Evolutionary conservation across 257 asterid species (phyloP), one percentile per base, ranked within the genome.

Genomic region (Orobanche coerulescens): DNA sequence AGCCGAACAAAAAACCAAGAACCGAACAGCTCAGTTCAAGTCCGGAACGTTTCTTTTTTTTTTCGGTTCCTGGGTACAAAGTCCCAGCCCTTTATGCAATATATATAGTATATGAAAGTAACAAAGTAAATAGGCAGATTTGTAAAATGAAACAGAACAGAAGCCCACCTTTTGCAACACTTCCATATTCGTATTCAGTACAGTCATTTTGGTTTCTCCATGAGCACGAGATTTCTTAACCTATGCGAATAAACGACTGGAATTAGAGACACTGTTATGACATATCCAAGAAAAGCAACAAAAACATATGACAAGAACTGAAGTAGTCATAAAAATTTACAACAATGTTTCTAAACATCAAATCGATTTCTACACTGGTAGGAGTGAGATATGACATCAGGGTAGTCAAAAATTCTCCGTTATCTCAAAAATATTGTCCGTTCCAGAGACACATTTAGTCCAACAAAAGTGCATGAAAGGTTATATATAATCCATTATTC

Each of bases 121-220:
- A n/a, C n/a, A n/a, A n/a, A n/a, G n/a, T n/a, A n/a, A n/a, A n/a
- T n/a, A n/a, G n/a, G n/a, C n/a, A n/a, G n/a, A n/a, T n/a, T n/a
- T n/a, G n/a, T n/a, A n/a, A n/a, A n/a, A n/a, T n/a, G 58, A 36
- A 59, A 61, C 51, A 26, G 13, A 42, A 28, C 0, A 43, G n/a
- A 56, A 57, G 65, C 15, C 69, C 67, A 87, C 97, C 96, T 87
- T 90, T 70, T 78, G 95, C 71, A 90, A 52, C 77, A 81, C 70
- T 52, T 85, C 91, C 68, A 78, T 64, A 48, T 81, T 81, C 70
- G 63, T 69, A 49, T 79, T 68, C 46, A 67, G 59, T 53, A 61
- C 71, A 64, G 72, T 62, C 69, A 31, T 57, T 34, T 20, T 48
- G 51, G 50, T 69, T 46, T 31, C 69, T 72, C 73, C 61, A 13